phyloP scores from a whole-genome alignment of 2,329 filamentous ascomycete species.

The Ophiostoma ulmi region DNA sequence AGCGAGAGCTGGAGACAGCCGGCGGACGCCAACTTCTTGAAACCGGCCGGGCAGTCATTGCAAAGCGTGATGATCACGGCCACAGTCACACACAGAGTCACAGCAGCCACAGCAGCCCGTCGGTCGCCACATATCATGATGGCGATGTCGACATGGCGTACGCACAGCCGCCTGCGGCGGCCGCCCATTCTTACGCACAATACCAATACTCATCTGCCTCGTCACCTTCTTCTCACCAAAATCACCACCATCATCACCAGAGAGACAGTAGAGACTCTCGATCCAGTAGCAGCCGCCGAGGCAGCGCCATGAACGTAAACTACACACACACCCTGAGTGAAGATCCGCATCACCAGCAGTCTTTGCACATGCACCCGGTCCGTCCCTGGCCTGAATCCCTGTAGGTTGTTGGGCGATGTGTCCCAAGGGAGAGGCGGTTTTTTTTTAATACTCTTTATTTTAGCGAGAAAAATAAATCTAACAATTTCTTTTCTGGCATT shows the following conservation, averaged over 20 bases:
- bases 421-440: slow-evolving; percentile 13
- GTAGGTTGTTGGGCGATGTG: slow-evolving; percentile 25
- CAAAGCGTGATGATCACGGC: slow-evolving; percentile 18
- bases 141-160: slow-evolving; percentile 20
- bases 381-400: slow-evolving; percentile 26
- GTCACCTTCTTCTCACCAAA: not conserved
- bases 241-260: not conserved
- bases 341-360: slow-evolving; percentile 17
- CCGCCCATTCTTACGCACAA: not conserved
- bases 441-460: not conserved
- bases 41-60: slow-evolving; percentile 26
- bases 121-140: slow-evolving; percentile 14
- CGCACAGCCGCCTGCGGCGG: not conserved
- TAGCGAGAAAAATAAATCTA: not conserved
- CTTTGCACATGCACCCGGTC: slow-evolving; percentile 25
- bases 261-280: not conserved
- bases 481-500: not conserved
- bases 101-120: slow-evolving; percentile 5
- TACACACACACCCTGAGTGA: slow-evolving; percentile 15
- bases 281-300: slow-evolving; percentile 15
- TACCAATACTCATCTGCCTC: not conserved
- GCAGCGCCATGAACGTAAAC: slow-evolving; percentile 19
- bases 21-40: slow-evolving; percentile 27
- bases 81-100: not conserved
- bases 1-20: slow-evolving; percentile 23